Evolutionary conservation across 2,329 filamentous ascomycete genomes (phyloP), one percentile per base, ranked within the genome.

Genomic region (Epichloe coenophiala): DNA sequence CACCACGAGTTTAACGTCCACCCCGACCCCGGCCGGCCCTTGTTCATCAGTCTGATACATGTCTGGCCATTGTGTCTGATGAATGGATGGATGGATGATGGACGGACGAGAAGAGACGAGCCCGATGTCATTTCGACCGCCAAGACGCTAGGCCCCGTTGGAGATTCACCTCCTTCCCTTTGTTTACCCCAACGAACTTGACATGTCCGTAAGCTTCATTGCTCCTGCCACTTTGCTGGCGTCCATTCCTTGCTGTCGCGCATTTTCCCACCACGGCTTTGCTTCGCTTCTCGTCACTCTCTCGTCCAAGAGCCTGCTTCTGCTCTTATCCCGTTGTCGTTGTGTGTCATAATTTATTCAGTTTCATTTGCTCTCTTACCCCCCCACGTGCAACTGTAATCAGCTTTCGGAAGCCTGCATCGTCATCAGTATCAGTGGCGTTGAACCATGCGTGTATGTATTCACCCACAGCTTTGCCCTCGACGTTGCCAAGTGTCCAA

Each of bases 211-310:
- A 31, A 35, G 23, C n/a, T 23, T 42, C 47, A 27, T 13, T 40
- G 48, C 44, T 48, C 37, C 48, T 49, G 39, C 44, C 52, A 27
- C 44, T 31, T 27, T 8, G 37, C 39, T 42, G 45, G 49, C 47
- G 35, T 47, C 35, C 48, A 36, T 41, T 51, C 46, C 33, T 50
- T 53, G 15, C 11, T 12, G 13, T 45, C 42, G 23, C 21, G 2
- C 33, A 13, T 36, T 21, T 33, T 4, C 13, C 41, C 15, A 31
- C n/a, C 35, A 15, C 42, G 35, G 11, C 21, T 58, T 58, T 38
- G n/a, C 51, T 57, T 56, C 41, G 17, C 51, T 56, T 59, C 55
- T 52, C 48, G 56, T 58, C 57, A 49, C 54, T 58, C 57, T 44
- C 56, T 59, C 47, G 46, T 27, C 35, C 17, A 51, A 17, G 15